Percentiles rank a stretch among this genome's conserved stretches.
Conservation (phyloP, 495 filamentous ascomycete species). For the Lasiosphaeria hispida region DNA sequence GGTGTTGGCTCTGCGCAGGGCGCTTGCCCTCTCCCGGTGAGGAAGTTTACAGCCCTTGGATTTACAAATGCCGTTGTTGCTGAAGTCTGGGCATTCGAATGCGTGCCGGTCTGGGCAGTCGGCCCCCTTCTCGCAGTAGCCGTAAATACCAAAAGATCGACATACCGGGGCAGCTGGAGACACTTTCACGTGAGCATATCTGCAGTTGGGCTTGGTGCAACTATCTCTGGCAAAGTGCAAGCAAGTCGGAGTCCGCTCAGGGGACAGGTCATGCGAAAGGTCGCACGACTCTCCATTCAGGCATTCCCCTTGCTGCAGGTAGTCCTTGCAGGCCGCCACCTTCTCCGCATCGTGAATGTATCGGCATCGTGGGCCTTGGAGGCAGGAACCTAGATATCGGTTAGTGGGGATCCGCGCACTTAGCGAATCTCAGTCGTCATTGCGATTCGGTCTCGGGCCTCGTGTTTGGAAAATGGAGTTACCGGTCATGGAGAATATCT, state of each 20-base stretch:
- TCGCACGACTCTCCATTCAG: conserved; percentile 79
- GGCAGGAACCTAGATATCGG: conserved; percentile 66
- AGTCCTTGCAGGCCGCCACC: conserved; percentile 89
- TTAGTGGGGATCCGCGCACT: conserved; percentile 32
- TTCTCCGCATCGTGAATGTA: conserved; percentile 83
- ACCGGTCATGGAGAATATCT: conserved; percentile 89
- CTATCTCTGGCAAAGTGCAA: conserved; percentile 87
- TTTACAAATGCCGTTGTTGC: conserved; percentile 82
- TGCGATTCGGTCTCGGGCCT: conserved; percentile 24
- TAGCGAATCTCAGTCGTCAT: conserved; percentile 26
- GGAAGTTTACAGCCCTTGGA: conserved; percentile 79
- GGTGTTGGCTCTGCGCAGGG: conserved; percentile 46
- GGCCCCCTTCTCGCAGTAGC: conserved; percentile 85
- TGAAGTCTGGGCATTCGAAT: conserved; percentile 89
- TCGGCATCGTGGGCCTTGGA: conserved; percentile 74
- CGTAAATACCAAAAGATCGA: conserved; percentile 76
- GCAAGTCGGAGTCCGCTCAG: conserved; percentile 83
- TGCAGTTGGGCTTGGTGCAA: conserved; percentile 85
- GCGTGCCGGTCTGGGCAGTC: conserved; percentile 80
- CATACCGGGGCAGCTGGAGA: conserved; percentile 82
- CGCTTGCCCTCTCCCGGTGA: conserved; percentile 82
- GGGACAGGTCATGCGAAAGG: conserved; percentile 85
- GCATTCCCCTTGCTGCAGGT: conserved; percentile 77
- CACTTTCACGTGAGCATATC: conserved; percentile 83
- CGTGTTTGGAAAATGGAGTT: conserved; percentile 49